Evolutionary conservation across 371 early-diverging fungal species (phyloP).

Genomic region (Rhizoclosmatium hyalinum): DNA sequence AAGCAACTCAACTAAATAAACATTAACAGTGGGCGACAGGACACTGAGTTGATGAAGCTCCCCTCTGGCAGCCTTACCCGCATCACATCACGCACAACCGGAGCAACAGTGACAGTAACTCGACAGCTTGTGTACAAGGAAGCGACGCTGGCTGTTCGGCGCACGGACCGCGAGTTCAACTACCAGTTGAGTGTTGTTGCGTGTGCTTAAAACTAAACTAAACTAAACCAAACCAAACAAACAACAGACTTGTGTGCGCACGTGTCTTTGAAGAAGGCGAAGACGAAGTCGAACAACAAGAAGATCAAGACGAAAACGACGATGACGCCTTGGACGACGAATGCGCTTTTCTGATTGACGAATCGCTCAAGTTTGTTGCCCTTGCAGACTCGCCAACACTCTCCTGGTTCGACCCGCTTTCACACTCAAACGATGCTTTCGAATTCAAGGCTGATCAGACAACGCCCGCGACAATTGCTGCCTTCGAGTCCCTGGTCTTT

Average conservation of each 20-base stretch:
- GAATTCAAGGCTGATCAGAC: conserved; percentile 53
- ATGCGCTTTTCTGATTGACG: conserved; percentile 60
- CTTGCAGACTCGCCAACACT: conserved; percentile 32
- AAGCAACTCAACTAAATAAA: neutral
- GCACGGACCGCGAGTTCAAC: conserved; percentile 53
- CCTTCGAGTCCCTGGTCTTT: conserved; percentile 68
- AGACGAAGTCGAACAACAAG: conserved; percentile 54
- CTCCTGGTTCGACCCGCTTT: conserved; percentile 27
- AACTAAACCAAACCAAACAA: no score
- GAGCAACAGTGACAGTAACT: conserved; percentile 22
- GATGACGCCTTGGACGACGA: conserved; percentile 64
- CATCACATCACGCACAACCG: conserved; percentile 36
- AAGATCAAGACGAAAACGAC: conserved; percentile 61
- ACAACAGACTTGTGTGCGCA: conserved; percentile 60
- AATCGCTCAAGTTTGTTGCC: conserved; percentile 55
- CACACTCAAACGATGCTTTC: conserved; percentile 27
- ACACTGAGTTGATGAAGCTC: conserved; percentile 55
- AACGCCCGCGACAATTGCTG: conserved; percentile 46
- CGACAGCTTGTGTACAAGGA: conserved; percentile 56
- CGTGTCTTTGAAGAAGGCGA: conserved; percentile 80
- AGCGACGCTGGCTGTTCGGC: conserved; percentile 65
- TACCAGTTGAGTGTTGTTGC: conserved; percentile 47
- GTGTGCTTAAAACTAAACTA: neutral
- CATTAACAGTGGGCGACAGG: conserved; percentile 3
- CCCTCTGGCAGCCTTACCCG: conserved; percentile 63